Evolutionary conservation across 1,284 basidiomycete genomes (phyloP), one percentile per base, ranked within the genome.

Genomic region (Gymnopus androsaceus): DNA sequence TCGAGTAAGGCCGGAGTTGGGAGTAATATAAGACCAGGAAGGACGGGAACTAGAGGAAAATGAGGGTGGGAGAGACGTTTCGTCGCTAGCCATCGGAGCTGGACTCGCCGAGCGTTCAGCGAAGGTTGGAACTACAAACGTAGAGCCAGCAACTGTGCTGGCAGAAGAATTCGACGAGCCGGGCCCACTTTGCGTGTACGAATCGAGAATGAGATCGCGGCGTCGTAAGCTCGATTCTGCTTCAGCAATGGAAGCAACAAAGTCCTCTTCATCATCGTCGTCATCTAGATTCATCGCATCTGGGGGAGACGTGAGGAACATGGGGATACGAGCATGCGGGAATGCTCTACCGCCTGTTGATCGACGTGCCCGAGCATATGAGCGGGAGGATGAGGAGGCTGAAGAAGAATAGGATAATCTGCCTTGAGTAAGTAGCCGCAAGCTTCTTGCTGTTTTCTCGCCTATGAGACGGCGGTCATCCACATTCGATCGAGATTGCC

Each of bases 391-490:
- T 21, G 38, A 21, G n/a, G n/a, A n/a, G n/a, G 15, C 23, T 19
- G 45, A 30, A 25, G 67, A 60, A 21, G 78, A 79, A 61, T 86
- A 86, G 50, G 81, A 67, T 28, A 81, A 78, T 19, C 75, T 64
- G 8, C 77, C 72, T n/a, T 70, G 77, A 2, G 83, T 79, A 50
- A 90, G 73, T 54, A 75, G 69, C 25, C 80, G 80, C 12, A 91
- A 70, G 56, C 76, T 79, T 63, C 81, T 81, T 4, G 81, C 81
- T 0, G 88, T 89, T 37, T 77, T 75, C 49, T 85, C 81, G 19
- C 84, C 79, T 51, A 91, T 83, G 46, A 84, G 74, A 48, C 80
- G 77, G 48, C 81, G 80, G 68, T 89, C 86, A 23, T 72, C 66
- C 3, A 70, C 59, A 45, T 69, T 76, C 17, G 77, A 72, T 21